Percentiles rank a stretch among this genome's conserved stretches.
phyloP scores from a whole-genome alignment of 345 rosid species.

The Angophora floribunda region DNA sequence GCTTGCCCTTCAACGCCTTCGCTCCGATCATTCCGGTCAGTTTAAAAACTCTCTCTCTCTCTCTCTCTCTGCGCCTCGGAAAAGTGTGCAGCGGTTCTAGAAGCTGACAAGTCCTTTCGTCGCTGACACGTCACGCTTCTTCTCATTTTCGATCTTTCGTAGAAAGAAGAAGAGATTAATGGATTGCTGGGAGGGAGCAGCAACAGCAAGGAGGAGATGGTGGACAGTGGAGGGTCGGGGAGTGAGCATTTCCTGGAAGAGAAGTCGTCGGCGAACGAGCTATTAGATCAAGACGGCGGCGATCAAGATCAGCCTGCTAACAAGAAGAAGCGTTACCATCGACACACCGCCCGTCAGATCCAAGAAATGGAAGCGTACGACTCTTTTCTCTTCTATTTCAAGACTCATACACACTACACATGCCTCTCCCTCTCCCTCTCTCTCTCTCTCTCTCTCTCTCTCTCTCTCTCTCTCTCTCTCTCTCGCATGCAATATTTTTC shows the following conservation, averaged over 20 bases:
- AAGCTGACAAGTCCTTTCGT: neutral
- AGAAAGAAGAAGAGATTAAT: slow-evolving; percentile 66
- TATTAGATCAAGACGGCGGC: slow-evolving; percentile 12
- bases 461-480: neutral
- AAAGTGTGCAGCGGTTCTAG: neutral
- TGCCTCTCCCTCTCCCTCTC: neutral
- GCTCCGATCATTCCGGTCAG: slow-evolving; percentile 57
- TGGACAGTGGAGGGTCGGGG: slow-evolving; percentile 72
- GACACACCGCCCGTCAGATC: slow-evolving; percentile 93
- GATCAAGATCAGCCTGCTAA: slow-evolving; percentile 21
- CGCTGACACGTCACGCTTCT: neutral
- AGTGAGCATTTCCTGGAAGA: slow-evolving; percentile 56
- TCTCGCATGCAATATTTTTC: neutral
- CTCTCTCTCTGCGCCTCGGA: neutral
- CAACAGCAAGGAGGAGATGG: slow-evolving; percentile 55
- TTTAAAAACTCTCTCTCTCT: neutral
- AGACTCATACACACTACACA: neutral
- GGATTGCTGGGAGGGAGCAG: slow-evolving; percentile 20
- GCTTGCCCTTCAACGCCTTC: slow-evolving; percentile 51
- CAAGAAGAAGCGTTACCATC: slow-evolving; percentile 89
- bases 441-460: neutral
- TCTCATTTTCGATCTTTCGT: neutral
- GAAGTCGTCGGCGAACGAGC: slow-evolving; percentile 68
- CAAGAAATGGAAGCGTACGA: slow-evolving; percentile 95
- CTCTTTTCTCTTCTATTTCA: neutral